Base-by-base conservation (phyloP, 345 rosid genomes). In the Linum trigynum region DNA sequence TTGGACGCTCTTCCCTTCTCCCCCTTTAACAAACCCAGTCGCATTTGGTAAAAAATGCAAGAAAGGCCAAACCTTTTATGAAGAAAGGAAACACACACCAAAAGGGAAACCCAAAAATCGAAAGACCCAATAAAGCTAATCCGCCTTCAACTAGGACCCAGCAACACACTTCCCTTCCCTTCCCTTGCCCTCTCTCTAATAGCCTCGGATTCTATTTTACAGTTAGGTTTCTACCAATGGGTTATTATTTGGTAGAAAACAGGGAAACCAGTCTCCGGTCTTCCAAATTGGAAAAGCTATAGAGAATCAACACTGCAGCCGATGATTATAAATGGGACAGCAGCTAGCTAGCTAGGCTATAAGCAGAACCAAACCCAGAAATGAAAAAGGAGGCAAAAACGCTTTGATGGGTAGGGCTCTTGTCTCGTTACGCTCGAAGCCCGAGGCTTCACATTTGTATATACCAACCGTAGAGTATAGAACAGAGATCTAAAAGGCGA, bases 51-150 rank as follows among this genome's bases (percentile, higher is more conserved):
- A 9, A 48, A 15, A 32, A 57, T 57, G 61, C 61, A 3, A 56
- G 36, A 57, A 57, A 57, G 61, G 38, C 7, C 38, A 17, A 23
- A 12, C 38, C 38, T 57, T 57, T 57, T 32, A 17, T 32, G 61
- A 32, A 57, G 38, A 57, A 57, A 57, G 61, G 23, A 9, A 57
- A 17, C 16, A 57, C 61, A 35, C 61, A 57, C 61, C 38, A 57
- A 57, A 57, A 23, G 6, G 38, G 38, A 57, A 57, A 10, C 16
- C 9, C 32, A 8, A 17, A 57, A 57, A 57, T 16, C 35, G 7
- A 57, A 57, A 57, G 38, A 57, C 36, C 61, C 36, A 57, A 57
- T 17, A 57, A 57, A 48, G 53, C 53, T 48, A 48, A 48, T 48
- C 53, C 53, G 53, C 53, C 53, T 48, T 48, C 38, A 17, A 57